Conservation (phyloP, 495 filamentous ascomycete genomes). For the Lasiosphaeria ovina region DNA sequence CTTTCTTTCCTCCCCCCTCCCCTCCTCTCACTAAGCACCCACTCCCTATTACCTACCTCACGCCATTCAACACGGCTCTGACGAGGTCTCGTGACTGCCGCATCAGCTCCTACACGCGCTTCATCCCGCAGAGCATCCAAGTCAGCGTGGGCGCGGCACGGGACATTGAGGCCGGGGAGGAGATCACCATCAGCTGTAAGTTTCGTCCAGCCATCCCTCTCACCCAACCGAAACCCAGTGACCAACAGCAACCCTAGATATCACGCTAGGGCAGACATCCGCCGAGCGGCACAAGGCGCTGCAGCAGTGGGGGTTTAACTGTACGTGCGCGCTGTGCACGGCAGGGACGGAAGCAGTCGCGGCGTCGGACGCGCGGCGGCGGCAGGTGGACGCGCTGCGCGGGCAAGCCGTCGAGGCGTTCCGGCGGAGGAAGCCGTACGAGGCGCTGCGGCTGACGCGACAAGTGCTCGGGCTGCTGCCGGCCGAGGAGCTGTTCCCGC, state of each 20-base stretch:
- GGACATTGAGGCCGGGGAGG: conserved; percentile 39
- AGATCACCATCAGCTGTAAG: conserved; percentile 44
- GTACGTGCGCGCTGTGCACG: conserved; percentile 38
- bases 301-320: conserved; percentile 39
- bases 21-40: neutral
- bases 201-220: neutral
- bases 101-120: conserved; percentile 36
- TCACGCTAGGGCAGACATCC: conserved; percentile 30
- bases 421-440: conserved; percentile 27
- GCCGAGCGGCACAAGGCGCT: conserved; percentile 29
- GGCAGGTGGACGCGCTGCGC: conserved; percentile 31
- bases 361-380: conserved; percentile 35
- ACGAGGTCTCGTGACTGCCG: neutral
- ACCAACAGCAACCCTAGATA: conserved; percentile 21
- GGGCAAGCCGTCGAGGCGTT: conserved; percentile 34
- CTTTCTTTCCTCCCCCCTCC: conserved; percentile 2
- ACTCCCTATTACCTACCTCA: too few species aligned
- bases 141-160: conserved; percentile 33
- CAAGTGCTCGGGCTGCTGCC: conserved; percentile 33
- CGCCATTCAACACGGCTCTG: too few species aligned
- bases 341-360: conserved; percentile 24
- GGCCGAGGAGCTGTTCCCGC: conserved; percentile 32
- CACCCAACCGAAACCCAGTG: neutral
- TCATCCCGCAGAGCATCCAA: conserved; percentile 30
- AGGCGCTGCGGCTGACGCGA: conserved; percentile 34